Conservation (phyloP, 139 green algal genomes). For the Raphidocelis subcapitata region DNA sequence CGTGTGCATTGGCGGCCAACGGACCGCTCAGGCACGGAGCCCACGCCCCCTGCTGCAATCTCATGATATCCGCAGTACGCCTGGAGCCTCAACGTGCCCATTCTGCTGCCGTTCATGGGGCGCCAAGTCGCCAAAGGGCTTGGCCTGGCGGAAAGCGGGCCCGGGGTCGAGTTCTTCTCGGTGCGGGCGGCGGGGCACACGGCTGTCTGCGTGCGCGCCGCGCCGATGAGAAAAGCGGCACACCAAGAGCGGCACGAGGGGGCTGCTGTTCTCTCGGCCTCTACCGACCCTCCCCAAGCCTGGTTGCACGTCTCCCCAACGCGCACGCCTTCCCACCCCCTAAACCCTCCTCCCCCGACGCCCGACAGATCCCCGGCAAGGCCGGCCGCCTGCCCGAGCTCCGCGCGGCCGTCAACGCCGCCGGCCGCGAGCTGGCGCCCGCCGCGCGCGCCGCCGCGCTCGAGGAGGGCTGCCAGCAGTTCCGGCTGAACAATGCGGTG, state of each 20-base stretch:
- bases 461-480: slow-evolving; percentile 14
- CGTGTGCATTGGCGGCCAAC: too few relatives aligned
- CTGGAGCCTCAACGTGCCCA: slow-evolving; percentile 22
- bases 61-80: too few relatives aligned
- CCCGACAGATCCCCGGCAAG: slow-evolving; percentile 22
- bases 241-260: too few relatives aligned
- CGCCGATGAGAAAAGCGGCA: too few relatives aligned
- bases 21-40: too few relatives aligned
- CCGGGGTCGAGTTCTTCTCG: slow-evolving; percentile 20
- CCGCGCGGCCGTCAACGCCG: slow-evolving; percentile 8
- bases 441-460: not conserved
- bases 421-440: not conserved
- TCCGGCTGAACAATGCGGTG: slow-evolving; percentile 24
- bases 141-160: slow-evolving; percentile 8
- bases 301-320: too few relatives aligned
- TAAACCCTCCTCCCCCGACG: not conserved
- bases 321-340: too few relatives aligned
- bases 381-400: slow-evolving; percentile 2
- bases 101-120: slow-evolving; percentile 26
- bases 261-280: too few relatives aligned
- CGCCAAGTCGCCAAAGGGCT: slow-evolving; percentile 10
- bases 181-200: not conserved
- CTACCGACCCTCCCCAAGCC: too few relatives aligned
- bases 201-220: too few relatives aligned
- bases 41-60: too few relatives aligned